Evolutionary conservation across 2,329 filamentous ascomycete species (phyloP).

Genomic region (Tolypocladium nubicola): DNA sequence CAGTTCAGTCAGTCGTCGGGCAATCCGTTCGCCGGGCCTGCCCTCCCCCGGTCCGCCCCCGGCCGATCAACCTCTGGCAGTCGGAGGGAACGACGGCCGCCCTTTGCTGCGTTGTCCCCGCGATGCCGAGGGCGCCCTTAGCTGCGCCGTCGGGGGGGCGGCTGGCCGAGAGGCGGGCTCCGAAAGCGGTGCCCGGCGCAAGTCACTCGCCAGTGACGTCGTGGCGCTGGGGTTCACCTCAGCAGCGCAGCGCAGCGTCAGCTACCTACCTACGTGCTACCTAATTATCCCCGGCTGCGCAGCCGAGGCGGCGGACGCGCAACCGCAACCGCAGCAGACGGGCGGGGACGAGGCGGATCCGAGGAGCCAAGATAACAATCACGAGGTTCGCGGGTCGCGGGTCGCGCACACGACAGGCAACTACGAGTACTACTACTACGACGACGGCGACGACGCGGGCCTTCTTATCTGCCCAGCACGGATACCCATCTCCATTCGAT

Average conservation of each 20-base stretch:
- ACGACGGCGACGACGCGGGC: neutral
- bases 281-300: too few species aligned
- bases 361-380: neutral
- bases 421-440: too few species aligned
- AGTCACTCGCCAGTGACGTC: constrained; percentile 1
- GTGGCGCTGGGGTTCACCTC: constrained; percentile 1
- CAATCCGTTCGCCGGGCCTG: too few species aligned
- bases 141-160: too few species aligned
- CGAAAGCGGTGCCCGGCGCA: constrained; percentile 2
- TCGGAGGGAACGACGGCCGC: too few species aligned
- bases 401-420: neutral
- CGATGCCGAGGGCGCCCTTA: too few species aligned
- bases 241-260: neutral
- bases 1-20: too few species aligned
- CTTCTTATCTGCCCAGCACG: neutral
- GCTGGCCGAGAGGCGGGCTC: neutral
- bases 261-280: neutral
- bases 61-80: too few species aligned
- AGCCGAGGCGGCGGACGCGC: neutral
- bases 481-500: neutral
- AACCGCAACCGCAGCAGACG: neutral
- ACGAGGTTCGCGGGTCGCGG: neutral
- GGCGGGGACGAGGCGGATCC: neutral
- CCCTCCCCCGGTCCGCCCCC: too few species aligned
- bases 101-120: too few species aligned